These are phyloP conservation scores for Silene latifolia DNA, from an alignment of 148 eudicot species.

Conservation along the genomic window DNA sequence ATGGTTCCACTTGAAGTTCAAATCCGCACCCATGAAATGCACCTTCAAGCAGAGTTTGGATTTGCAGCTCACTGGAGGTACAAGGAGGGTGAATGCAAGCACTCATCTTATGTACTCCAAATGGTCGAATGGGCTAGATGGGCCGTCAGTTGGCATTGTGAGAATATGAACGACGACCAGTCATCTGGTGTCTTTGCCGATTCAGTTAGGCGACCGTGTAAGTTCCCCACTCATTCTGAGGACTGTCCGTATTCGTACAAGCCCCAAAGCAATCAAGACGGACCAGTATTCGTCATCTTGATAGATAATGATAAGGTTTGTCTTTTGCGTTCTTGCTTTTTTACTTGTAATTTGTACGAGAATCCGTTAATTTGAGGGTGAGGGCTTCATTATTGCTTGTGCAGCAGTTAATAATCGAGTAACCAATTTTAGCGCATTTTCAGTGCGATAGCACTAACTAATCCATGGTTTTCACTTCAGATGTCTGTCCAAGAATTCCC, in stretches of 20 bases:
- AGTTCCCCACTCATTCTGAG: slow-evolving; percentile 74
- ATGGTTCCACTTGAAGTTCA: slow-evolving; percentile 89
- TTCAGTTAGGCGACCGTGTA: slow-evolving; percentile 60
- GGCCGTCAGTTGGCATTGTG: slow-evolving; percentile 95
- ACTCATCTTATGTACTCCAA: slow-evolving; percentile 79
- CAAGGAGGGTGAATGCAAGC: slow-evolving; percentile 82
- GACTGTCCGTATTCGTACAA: slow-evolving; percentile 71
- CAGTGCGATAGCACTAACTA: background rate
- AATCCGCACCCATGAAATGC: slow-evolving; percentile 95
- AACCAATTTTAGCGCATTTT: too few relatives aligned
- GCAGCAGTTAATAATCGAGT: too few relatives aligned
- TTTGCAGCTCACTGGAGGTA: slow-evolving; percentile 99
- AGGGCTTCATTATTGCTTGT: background rate
- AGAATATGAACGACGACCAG: slow-evolving; percentile 60
- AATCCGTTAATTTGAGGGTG: background rate
- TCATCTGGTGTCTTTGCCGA: slow-evolving; percentile 39
- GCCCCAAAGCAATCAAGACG: slow-evolving; percentile 54
- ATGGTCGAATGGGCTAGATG: slow-evolving; percentile 99
- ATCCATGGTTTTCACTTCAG: slow-evolving; percentile 34
- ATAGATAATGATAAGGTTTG: slow-evolving; percentile 91
- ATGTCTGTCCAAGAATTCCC: slow-evolving; percentile 94
- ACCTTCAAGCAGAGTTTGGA: slow-evolving; percentile 86
- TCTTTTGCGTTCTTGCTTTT: background rate
- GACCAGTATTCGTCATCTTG: slow-evolving; percentile 81
- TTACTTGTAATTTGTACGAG: background rate